These are phyloP conservation scores for Gleditsia sinensis DNA, from an alignment of 306 rosid genomes.

Conservation along the genomic window DNA sequence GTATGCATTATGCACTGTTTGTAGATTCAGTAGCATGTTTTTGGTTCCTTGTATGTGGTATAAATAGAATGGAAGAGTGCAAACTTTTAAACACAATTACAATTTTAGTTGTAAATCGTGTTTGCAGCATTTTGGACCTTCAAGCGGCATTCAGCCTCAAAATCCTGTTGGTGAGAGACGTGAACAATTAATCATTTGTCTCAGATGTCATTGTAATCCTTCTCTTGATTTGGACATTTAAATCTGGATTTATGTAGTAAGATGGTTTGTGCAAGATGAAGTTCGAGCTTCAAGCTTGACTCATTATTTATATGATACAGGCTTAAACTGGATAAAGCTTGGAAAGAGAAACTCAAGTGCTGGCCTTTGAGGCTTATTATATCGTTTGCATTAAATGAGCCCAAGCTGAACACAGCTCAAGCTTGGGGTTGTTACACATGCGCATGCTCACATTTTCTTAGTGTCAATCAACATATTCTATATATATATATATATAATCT, in stretches of 20 bases:
- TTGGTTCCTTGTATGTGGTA: conserved; percentile 44
- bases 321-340: conserved; percentile 25
- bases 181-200: conserved; percentile 38
- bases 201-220: conserved; percentile 37
- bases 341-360: conserved; percentile 33
- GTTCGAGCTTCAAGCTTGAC: conserved; percentile 30
- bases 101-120: conserved; percentile 53
- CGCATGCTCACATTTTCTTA: conserved; percentile 2
- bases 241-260: conserved; percentile 14
- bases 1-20: neutral
- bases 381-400: conserved; percentile 32
- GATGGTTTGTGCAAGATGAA: conserved; percentile 27
- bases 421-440: conserved; percentile 29
- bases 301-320: conserved; percentile 30
- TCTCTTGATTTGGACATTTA: conserved; percentile 27
- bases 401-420: conserved; percentile 25
- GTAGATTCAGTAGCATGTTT: conserved; percentile 28
- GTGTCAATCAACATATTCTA: neutral
- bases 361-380: conserved; percentile 30
- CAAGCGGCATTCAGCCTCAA: conserved; percentile 56
- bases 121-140: conserved; percentile 55
- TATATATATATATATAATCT: neutral
- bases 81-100: conserved; percentile 43
- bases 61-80: conserved; percentile 43
- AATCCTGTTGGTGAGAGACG: conserved; percentile 46